phyloP scores from a whole-genome alignment of 495 filamentous ascomycete species.

The Trichoderma erinaceum region DNA sequence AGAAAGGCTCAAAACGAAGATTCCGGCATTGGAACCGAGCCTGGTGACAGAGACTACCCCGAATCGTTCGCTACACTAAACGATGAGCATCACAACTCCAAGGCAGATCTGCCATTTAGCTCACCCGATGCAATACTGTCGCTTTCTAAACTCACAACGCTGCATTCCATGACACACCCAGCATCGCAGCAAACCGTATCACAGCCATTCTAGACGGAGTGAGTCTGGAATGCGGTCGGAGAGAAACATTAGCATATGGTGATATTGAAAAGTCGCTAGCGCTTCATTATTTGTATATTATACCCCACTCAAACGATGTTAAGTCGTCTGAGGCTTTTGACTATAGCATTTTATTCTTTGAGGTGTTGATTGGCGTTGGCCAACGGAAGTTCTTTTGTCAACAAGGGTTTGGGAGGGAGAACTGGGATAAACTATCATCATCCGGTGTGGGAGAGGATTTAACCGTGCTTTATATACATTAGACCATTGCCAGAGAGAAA shows the following conservation, averaged over 20 bases:
- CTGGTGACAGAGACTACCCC: constrained; percentile 2
- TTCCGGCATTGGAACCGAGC: background rate
- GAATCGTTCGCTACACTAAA: background rate
- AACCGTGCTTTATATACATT: background rate
- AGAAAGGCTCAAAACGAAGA: background rate
- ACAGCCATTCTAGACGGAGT: background rate
- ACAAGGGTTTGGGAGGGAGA: background rate
- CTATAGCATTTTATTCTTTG: constrained; percentile 4
- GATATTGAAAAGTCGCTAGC: background rate
- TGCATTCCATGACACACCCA: background rate
- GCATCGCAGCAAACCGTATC: background rate
- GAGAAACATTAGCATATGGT: background rate
- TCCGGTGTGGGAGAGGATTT: background rate
- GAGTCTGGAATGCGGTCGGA: background rate
- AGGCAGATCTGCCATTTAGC: background rate
- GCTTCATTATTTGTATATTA: constrained; percentile 5
- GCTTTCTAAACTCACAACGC: background rate
- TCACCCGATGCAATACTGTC: background rate
- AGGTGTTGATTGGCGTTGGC: background rate
- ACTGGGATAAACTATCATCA: background rate
- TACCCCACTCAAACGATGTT: constrained; percentile 2
- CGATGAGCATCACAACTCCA: background rate
- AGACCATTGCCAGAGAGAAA: background rate
- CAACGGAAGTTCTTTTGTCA: background rate
- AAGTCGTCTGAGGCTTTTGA: background rate